These are phyloP conservation scores for Nicotiana undulata DNA, from an alignment of 257 asterid genomes.

Conservation along the genomic window DNA sequence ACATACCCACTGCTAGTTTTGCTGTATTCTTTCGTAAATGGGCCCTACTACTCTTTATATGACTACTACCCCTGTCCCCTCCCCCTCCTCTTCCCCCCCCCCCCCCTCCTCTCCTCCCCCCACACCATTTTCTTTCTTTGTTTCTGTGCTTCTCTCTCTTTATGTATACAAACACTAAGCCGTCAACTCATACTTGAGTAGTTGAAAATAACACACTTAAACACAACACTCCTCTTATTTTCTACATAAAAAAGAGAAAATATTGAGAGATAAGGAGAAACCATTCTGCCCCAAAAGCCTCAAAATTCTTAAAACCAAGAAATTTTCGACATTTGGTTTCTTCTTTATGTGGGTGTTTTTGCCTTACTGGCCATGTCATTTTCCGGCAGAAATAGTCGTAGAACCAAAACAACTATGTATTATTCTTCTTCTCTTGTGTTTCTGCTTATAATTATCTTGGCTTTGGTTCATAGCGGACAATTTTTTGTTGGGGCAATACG, in stretches of 20 bases:
- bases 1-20: not conserved
- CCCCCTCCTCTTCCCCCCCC: not conserved
- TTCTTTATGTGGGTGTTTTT: slow-evolving; percentile 35
- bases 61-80: not conserved
- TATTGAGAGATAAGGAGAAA: not conserved
- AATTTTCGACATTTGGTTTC: not conserved
- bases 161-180: slow-evolving; percentile 30
- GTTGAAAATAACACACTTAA: slow-evolving; percentile 1
- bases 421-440: slow-evolving; percentile 8
- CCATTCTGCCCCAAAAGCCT: not conserved
- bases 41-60: not conserved
- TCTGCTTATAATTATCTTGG: slow-evolving; percentile 18
- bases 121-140: slow-evolving; percentile 18
- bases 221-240: not conserved
- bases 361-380: slow-evolving; percentile 40
- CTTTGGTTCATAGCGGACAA: slow-evolving; percentile 24
- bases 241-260: not conserved
- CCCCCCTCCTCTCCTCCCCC: not conserved
- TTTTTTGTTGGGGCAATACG: slow-evolving; percentile 46
- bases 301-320: not conserved
- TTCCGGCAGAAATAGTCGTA: slow-evolving; percentile 27
- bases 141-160: slow-evolving; percentile 15
- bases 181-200: slow-evolving; percentile 39
- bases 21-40: not conserved
- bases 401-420: slow-evolving; percentile 15